Evolutionary conservation across 768 basidiomycete species (phyloP), one percentile per base, ranked within the genome.

Genomic region (Tricholoma terreum): DNA sequence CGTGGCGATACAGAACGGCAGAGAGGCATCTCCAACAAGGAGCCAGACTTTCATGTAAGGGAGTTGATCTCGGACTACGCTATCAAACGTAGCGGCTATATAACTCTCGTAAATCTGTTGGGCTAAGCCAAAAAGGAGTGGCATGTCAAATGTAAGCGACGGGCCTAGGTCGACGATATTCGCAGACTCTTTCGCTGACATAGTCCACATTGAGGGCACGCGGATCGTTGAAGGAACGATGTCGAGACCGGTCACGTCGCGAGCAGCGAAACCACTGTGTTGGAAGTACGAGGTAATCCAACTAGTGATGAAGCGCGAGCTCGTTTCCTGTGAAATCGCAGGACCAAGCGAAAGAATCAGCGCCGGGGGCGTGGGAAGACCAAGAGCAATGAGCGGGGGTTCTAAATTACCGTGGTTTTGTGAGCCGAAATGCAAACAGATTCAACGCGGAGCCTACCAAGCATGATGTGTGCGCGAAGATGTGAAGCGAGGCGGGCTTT

Each of bases 381-480:
- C 50, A 15, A 51, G 14, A 21, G 22, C 22, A n/a, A 21, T 19
- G 2, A 24, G 10, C 1, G 50, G 35, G 2, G 33, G 50, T 24
- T 51, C 50, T 51, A 9, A 21, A 6, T n/a, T 35, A n/a, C n/a
- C n/a, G 10, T 19, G n/a, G n/a, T n/a, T 34, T 12, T 19, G 35
- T 35, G 11, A 21, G 14, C 6, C 35, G 35, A 21, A 17, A 6
- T 7, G 50, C n/a, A 34, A 30, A 6, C 27, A 35, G 24, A 21
- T 14, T 19, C 21, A 7, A 48, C 7, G 17, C 27, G 35, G 35
- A 10, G 35, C 50, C 8, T 21, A 51, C 50, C 50, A 10, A 34
- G 50, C 17, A 51, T 4, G 50, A 51, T 51, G n/a, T n/a, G n/a
- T n/a, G n/a, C n/a, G 4, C 50, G 50, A 51, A 51, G 50, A 19